Conservation (phyloP, 2,329 filamentous ascomycete species). For the Plectosphaerella sp. region DNA sequence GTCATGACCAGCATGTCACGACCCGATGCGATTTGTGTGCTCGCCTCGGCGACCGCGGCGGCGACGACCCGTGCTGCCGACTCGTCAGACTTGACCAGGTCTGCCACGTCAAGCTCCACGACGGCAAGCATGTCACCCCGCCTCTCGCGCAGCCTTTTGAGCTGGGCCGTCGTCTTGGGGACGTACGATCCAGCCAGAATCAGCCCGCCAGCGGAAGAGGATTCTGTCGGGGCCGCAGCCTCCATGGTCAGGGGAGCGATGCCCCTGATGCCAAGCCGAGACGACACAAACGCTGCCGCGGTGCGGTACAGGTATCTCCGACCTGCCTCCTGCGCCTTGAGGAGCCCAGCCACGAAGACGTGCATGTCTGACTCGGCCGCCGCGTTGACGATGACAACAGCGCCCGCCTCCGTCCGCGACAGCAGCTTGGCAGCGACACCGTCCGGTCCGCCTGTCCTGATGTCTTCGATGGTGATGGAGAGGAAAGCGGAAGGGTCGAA, state of each 20-base stretch:
- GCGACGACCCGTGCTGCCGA: conserved; percentile 5
- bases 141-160: conserved; percentile 11
- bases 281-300: conserved; percentile 37
- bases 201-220: conserved; percentile 34
- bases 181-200: conserved; percentile 55
- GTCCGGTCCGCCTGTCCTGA: conserved; percentile 30
- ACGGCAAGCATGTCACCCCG: conserved; percentile 10
- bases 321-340: conserved; percentile 26
- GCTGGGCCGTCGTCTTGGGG: conserved; percentile 48
- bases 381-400: conserved; percentile 47
- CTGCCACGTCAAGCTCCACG: conserved; percentile 13
- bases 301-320: conserved; percentile 33
- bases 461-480: conserved; percentile 31
- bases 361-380: conserved; percentile 51
- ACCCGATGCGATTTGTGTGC: conserved; percentile 29
- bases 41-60: conserved; percentile 12
- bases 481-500: conserved; percentile 18
- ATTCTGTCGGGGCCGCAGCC: conserved; percentile 9
- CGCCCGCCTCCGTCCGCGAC: conserved; percentile 16
- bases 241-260: conserved; percentile 45
- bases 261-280: conserved; percentile 44
- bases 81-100: conserved; percentile 7
- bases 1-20: conserved; percentile 57
- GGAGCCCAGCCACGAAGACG: conserved; percentile 45
- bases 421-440: conserved; percentile 19